These are phyloP conservation scores for Candida coquimbonensis DNA, from an alignment of 805 yeast genomes.

Conservation along the genomic window DNA sequence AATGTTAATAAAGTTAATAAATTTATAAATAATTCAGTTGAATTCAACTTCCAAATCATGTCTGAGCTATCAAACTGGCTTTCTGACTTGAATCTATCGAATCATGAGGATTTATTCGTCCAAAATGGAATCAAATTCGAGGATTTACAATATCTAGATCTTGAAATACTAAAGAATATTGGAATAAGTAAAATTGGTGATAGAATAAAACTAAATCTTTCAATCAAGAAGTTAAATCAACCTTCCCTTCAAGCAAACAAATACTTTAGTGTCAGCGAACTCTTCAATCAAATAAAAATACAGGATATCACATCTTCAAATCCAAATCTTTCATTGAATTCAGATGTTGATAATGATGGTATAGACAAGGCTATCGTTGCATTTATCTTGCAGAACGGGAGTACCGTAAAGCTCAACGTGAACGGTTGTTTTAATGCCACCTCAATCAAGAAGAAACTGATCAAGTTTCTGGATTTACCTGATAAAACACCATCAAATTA, in stretches of 20 bases:
- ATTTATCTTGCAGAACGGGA: constrained; percentile 71
- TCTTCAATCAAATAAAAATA: constrained; percentile 6
- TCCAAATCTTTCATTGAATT: too few relatives aligned
- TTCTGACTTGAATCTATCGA: background rate
- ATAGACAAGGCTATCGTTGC: constrained; percentile 35
- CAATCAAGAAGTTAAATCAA: background rate
- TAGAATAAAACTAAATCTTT: constrained; percentile 54
- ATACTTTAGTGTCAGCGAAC: too few relatives aligned
- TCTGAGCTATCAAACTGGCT: constrained; percentile 2
- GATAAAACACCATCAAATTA: constrained; percentile 38
- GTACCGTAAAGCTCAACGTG: constrained; percentile 59
- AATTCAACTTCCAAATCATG: too few relatives aligned
- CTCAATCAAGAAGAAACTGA: constrained; percentile 62
- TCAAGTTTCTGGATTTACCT: constrained; percentile 48
- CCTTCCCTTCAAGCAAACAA: too few relatives aligned
- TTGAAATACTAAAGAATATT: constrained; percentile 56
- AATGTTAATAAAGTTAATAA: too few relatives aligned
- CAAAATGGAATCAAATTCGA: constrained; percentile 17
- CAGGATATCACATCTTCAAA: constrained; percentile 11
- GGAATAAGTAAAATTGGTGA: constrained; percentile 82
- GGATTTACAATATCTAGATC: constrained; percentile 37
- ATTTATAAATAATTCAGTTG: too few relatives aligned
- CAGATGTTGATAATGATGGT: too few relatives aligned
- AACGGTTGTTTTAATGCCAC: constrained; percentile 77
- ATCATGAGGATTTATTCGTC: constrained; percentile 2